Conservation (phyloP, 768 basidiomycete genomes). For the Phanerodontia chrysosporium region DNA sequence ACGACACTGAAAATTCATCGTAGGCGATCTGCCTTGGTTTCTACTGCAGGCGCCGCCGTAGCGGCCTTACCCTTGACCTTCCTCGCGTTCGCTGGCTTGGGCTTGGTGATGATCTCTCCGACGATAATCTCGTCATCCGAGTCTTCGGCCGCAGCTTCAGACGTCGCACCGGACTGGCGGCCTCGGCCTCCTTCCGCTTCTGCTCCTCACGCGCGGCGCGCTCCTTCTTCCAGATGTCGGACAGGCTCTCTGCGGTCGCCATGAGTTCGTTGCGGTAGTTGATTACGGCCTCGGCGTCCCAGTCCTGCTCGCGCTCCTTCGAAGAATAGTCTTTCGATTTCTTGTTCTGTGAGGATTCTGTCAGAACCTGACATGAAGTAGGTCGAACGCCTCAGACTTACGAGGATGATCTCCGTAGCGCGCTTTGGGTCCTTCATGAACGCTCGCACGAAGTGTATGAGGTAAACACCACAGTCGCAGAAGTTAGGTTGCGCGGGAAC, state of each 20-base stretch:
- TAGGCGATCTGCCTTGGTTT: conserved; percentile 3
- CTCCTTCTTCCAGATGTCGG: conserved; percentile 33
- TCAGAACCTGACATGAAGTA: too few relatives aligned
- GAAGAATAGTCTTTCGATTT: conserved; percentile 27
- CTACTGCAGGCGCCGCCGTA: neutral
- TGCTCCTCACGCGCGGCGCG: conserved; percentile 45
- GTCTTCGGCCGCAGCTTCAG: conserved; percentile 15
- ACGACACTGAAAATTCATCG: neutral
- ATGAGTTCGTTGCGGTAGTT: conserved; percentile 43
- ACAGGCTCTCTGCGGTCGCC: conserved; percentile 40
- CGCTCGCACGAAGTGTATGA: conserved; percentile 79
- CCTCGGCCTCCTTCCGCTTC: conserved; percentile 7
- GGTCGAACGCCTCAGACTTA: too few relatives aligned
- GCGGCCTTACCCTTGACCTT: conserved; percentile 4
- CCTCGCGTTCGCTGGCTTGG: neutral
- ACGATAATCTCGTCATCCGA: conserved; percentile 40
- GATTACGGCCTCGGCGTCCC: conserved; percentile 48
- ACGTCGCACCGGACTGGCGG: neutral
- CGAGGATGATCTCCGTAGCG: conserved; percentile 47
- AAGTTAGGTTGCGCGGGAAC: conserved; percentile 87
- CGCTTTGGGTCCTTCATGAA: conserved; percentile 63
- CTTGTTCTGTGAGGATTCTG: conserved; percentile 25
- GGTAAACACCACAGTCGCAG: conserved; percentile 90
- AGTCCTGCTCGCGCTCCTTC: conserved; percentile 39
- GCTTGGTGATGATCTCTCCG: conserved; percentile 21